Evolutionary conservation across 495 filamentous ascomycete species (phyloP).

Genomic region (Lineolata rhizophorae): DNA sequence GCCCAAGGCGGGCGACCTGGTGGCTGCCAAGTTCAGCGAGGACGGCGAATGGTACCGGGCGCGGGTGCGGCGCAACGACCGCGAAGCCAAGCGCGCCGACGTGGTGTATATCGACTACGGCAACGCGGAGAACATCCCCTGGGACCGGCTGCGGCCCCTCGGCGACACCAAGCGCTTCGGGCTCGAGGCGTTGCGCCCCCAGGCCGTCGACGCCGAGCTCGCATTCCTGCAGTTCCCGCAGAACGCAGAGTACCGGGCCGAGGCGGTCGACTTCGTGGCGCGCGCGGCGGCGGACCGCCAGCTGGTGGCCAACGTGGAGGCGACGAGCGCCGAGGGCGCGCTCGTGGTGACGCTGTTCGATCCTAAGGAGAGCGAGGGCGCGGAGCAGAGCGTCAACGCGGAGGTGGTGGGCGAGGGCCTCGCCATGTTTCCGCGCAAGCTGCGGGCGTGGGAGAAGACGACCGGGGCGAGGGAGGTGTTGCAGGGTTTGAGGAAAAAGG

Average conservation of each 20-base stretch:
- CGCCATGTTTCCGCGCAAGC: conserved; percentile 72
- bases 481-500: conserved; percentile 37
- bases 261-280: conserved; percentile 49
- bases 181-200: conserved; percentile 43
- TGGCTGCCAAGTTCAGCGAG: conserved; percentile 68
- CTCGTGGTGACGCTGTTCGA: conserved; percentile 77
- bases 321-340: conserved; percentile 43
- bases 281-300: conserved; percentile 41
- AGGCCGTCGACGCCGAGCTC: conserved; percentile 74
- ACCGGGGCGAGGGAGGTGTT: conserved; percentile 42
- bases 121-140: conserved; percentile 72
- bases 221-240: conserved; percentile 74
- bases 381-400: conserved; percentile 63
- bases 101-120: conserved; percentile 93
- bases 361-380: conserved; percentile 29
- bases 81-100: conserved; percentile 66
- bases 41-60: conserved; percentile 92
- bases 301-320: conserved; percentile 81
- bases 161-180: conserved; percentile 19
- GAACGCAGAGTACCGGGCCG: conserved; percentile 51
- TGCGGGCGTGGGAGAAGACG: conserved; percentile 72
- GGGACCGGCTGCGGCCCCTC: conserved; percentile 60
- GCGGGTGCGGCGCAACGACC: conserved; percentile 75
- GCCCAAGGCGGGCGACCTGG: conserved; percentile 78
- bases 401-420: conserved; percentile 64